phyloP scores from a whole-genome alignment of 2,329 filamentous ascomycete species.

The Colletotrichum karsti region DNA sequence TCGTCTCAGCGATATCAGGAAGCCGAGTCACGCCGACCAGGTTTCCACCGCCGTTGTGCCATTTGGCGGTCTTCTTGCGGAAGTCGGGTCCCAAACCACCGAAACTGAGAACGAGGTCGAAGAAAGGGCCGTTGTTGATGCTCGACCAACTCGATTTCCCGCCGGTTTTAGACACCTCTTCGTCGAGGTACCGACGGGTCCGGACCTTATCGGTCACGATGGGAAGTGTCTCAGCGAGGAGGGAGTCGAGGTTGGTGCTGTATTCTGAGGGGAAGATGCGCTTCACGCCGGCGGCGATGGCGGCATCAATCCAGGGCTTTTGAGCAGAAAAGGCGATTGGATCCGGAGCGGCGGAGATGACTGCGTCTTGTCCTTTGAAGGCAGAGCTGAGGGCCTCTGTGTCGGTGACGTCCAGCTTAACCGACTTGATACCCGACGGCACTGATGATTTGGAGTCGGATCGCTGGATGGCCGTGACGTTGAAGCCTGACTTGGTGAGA shows the following conservation, averaged over 20 bases:
- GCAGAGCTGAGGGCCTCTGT: slow-evolving; percentile 57
- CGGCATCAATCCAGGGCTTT: slow-evolving; percentile 58
- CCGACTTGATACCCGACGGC: slow-evolving; percentile 38
- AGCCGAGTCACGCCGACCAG: slow-evolving; percentile 56
- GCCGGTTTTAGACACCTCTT: slow-evolving; percentile 19
- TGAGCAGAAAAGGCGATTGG: slow-evolving; percentile 48
- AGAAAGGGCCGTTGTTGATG: slow-evolving; percentile 52
- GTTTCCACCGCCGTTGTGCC: slow-evolving; percentile 58
- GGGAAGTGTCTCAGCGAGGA: slow-evolving; percentile 29
- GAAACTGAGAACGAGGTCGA: slow-evolving; percentile 33
- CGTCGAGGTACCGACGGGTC: slow-evolving; percentile 17
- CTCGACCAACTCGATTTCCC: slow-evolving; percentile 38
- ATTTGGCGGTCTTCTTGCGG: slow-evolving; percentile 39
- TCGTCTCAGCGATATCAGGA: slow-evolving; percentile 53
- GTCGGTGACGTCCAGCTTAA: slow-evolving; percentile 42
- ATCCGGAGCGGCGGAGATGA: slow-evolving; percentile 57
- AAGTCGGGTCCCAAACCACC: slow-evolving; percentile 29
- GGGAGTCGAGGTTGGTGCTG: slow-evolving; percentile 37
- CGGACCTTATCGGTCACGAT: slow-evolving; percentile 32
- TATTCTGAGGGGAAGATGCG: slow-evolving; percentile 64
- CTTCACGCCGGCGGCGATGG: slow-evolving; percentile 60
- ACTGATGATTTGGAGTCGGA: slow-evolving; percentile 48
- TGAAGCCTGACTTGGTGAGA: slow-evolving; percentile 41
- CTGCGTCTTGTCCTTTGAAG: slow-evolving; percentile 64
- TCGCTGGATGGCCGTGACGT: slow-evolving; percentile 45